A percentile compares a stretch with the other conserved stretches of the same genome.
phyloP scores from a whole-genome alignment of 2,329 filamentous ascomycete genomes.

The Colletotrichum filicis region DNA sequence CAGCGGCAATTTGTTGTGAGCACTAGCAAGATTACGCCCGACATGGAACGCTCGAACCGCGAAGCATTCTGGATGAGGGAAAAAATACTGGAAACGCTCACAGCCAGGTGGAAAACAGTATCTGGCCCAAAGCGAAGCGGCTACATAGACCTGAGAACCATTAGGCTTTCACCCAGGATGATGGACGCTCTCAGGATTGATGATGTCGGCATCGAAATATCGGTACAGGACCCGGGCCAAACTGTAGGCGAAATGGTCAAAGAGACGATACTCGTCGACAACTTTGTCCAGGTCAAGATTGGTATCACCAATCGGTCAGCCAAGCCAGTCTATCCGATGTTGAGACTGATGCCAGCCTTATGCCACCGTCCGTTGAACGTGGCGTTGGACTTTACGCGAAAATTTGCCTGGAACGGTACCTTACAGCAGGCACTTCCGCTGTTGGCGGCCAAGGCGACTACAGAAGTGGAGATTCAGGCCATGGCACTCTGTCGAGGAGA shows the following conservation, averaged over 20 bases:
- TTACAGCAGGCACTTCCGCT: constrained; percentile 79
- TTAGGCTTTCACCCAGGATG: constrained; percentile 81
- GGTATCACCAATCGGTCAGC: constrained; percentile 79
- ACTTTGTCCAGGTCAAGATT: constrained; percentile 77
- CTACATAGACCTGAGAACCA: constrained; percentile 78
- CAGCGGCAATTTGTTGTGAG: constrained; percentile 94
- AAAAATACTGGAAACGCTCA: constrained; percentile 77
- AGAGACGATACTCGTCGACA: constrained; percentile 58
- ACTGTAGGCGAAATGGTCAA: constrained; percentile 16
- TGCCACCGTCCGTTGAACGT: constrained; percentile 77
- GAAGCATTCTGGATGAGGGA: constrained; percentile 95
- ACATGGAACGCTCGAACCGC: constrained; percentile 79
- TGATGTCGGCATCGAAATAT: constrained; percentile 77
- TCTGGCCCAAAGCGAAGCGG: constrained; percentile 67
- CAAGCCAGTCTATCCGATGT: constrained; percentile 74
- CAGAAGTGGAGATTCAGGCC: constrained; percentile 74
- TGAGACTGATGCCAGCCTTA: constrained; percentile 82
- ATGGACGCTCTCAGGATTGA: constrained; percentile 85
- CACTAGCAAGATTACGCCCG: constrained; percentile 80
- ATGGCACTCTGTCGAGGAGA: constrained; percentile 82
- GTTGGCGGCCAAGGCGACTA: constrained; percentile 67
- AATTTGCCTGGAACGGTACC: constrained; percentile 86
- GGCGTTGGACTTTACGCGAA: constrained; percentile 83
- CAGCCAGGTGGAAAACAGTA: constrained; percentile 75
- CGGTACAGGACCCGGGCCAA: constrained; percentile 53